A percentile compares a stretch with the other conserved stretches of the same genome.
Conservation (phyloP, 768 basidiomycete genomes). For the Coprinellus micaceus region DNA sequence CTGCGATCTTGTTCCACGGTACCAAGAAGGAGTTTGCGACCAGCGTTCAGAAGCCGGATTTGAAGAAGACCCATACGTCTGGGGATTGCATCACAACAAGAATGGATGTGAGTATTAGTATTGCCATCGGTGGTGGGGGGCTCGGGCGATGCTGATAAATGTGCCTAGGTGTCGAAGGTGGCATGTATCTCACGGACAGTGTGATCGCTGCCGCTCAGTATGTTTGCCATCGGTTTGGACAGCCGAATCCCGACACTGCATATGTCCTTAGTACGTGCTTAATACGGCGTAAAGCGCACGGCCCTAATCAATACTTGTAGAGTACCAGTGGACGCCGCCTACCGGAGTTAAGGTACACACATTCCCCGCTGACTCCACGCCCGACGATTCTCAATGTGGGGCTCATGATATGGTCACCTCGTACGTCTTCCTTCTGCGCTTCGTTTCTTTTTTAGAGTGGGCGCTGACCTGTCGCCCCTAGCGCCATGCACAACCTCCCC, state of each 20-base stretch:
- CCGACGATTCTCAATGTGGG: background rate
- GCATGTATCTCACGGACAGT: background rate
- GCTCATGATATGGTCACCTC: background rate
- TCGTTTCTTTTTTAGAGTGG: background rate
- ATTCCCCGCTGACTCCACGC: background rate
- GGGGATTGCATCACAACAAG: background rate
- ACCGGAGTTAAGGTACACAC: background rate
- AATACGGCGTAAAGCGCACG: background rate
- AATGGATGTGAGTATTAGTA: background rate
- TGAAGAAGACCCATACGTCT: background rate
- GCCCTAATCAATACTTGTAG: background rate
- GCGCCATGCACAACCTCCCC: background rate
- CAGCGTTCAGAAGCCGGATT: background rate
- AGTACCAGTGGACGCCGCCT: background rate
- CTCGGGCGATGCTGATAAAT: conserved; percentile 4
- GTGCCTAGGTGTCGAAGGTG: conserved; percentile 1
- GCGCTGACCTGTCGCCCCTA: background rate
- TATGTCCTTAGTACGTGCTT: background rate
- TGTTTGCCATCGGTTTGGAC: background rate
- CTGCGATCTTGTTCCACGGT: background rate
- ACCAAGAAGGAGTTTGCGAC: background rate
- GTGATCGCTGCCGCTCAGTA: background rate
- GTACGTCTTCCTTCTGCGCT: background rate
- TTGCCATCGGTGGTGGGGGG: conserved; percentile 1
- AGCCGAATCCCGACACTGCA: background rate